These are phyloP conservation scores for Anthracocystis setariae DNA, from an alignment of 1,284 basidiomycete species.

Conservation along the genomic window DNA sequence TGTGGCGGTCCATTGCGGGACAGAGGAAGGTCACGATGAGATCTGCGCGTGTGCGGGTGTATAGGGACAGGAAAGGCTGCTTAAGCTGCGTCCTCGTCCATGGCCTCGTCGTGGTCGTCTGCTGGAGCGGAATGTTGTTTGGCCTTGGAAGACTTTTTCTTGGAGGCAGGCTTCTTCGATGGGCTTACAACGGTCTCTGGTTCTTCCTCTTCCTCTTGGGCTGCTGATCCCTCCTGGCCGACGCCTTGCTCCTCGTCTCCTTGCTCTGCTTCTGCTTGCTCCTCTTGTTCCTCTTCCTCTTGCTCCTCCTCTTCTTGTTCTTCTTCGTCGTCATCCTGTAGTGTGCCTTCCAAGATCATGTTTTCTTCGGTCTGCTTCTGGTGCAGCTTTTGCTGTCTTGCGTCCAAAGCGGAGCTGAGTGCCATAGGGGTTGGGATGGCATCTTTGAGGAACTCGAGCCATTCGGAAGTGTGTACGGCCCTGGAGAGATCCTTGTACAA, in stretches of 20 bases:
- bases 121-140: neutral
- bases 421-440: conserved; percentile 51
- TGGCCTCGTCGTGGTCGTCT: conserved; percentile 11
- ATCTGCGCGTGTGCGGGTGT: no score
- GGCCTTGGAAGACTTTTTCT: conserved; percentile 22
- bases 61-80: neutral
- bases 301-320: conserved; percentile 27
- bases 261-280: conserved; percentile 6
- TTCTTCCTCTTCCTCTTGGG: conserved; percentile 2
- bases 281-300: conserved; percentile 23
- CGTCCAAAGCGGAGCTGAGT: conserved; percentile 47
- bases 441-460: conserved; percentile 55
- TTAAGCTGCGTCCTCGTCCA: conserved; percentile 29
- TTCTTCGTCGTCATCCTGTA: conserved; percentile 34
- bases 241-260: conserved; percentile 2
- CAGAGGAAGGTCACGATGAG: no score
- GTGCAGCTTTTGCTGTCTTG: conserved; percentile 34
- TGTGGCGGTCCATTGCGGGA: no score
- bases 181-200: conserved; percentile 3
- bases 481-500: conserved; percentile 59
- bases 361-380: conserved; percentile 34
- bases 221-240: neutral
- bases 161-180: conserved; percentile 12
- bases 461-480: conserved; percentile 55
- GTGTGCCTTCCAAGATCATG: conserved; percentile 43